Base-by-base conservation (phyloP, 805 yeast species). In the Schwanniomyces vanrijiae region DNA sequence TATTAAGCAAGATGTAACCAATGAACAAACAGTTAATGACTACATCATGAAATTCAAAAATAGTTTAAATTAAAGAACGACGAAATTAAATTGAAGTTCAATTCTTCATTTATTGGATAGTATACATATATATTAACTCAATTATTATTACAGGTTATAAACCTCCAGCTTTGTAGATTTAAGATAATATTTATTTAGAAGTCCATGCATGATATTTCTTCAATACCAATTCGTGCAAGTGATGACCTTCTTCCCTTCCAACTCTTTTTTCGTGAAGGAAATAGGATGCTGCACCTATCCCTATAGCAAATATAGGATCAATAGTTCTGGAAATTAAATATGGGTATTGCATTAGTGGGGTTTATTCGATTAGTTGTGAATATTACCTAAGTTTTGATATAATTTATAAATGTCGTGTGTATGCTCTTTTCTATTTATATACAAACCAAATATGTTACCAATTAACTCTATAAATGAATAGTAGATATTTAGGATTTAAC, bases 251-350 rank as follows among this genome's bases (percentile, higher is more conserved):
- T 28, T 75, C 74, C 53, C 88, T 72, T 2, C 78, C 80, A 1
- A 73, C 73, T 54, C 87, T 72, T 49, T 60, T 65, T 59, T 87
- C 95, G 53, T 83, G 82, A 8, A 82, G 66, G 52, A 78, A 83
- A 61, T 82, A 87, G 4, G 90, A 81, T 6, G 78, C 65, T 0
- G 77, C 73, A 1, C 95, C 95, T 1, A 86, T 75, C 0, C 73
- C 59, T 2, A 86, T 56, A 2, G 86, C 91, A 51, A 84, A 77
- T 2, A 84, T 22, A 4, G 92, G 90, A 60, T 87, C 95, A 8
- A 77, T 60, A 51, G 72, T 67, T 56, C 85, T 76, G 13, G 79
- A 74, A 11, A 81, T 67, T 44, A 81, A 65, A 59, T 76, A 77
- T 33, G 78, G 80, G 55, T 70, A 66, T 51, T 69, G 69, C 68